Evolutionary conservation across 2,329 filamentous ascomycete species (phyloP).

Genomic region (Penicillium glabrum): DNA sequence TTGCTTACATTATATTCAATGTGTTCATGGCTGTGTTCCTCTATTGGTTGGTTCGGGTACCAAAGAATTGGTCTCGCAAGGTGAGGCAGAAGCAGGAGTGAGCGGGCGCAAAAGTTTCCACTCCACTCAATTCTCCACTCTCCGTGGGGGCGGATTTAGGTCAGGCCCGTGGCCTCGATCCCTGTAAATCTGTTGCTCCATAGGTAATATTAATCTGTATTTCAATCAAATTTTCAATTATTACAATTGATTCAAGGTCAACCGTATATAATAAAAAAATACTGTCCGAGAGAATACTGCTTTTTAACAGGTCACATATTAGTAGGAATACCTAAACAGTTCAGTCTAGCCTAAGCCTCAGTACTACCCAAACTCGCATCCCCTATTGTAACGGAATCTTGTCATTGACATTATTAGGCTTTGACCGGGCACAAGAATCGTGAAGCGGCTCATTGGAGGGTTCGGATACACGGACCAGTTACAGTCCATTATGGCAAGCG

Average conservation of each 20-base stretch:
- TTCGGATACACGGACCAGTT: background rate
- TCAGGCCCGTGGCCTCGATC: background rate
- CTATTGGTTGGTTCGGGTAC: slow-evolving; percentile 65
- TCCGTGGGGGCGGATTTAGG: slow-evolving; percentile 1
- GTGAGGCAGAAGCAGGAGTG: slow-evolving; percentile 40
- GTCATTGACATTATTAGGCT: background rate
- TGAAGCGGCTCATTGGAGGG: background rate
- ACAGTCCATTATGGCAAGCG: background rate
- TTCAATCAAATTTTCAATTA: too few relatives aligned
- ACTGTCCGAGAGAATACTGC: background rate
- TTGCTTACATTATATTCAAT: slow-evolving; percentile 66
- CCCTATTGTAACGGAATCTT: too few relatives aligned
- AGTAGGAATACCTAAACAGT: too few relatives aligned
- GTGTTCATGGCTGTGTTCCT: slow-evolving; percentile 57
- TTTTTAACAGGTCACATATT: background rate
- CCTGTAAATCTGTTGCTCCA: background rate
- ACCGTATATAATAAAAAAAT: background rate
- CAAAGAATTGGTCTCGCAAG: slow-evolving; percentile 35
- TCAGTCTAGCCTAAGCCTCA: background rate
- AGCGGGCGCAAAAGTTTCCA: background rate
- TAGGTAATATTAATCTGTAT: background rate
- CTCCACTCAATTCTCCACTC: background rate
- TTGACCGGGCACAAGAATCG: background rate
- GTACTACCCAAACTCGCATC: background rate
- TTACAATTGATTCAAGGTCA: too few relatives aligned